phyloP scores from a whole-genome alignment of 2,329 filamentous ascomycete species.

The Trichoderma hamatum region DNA sequence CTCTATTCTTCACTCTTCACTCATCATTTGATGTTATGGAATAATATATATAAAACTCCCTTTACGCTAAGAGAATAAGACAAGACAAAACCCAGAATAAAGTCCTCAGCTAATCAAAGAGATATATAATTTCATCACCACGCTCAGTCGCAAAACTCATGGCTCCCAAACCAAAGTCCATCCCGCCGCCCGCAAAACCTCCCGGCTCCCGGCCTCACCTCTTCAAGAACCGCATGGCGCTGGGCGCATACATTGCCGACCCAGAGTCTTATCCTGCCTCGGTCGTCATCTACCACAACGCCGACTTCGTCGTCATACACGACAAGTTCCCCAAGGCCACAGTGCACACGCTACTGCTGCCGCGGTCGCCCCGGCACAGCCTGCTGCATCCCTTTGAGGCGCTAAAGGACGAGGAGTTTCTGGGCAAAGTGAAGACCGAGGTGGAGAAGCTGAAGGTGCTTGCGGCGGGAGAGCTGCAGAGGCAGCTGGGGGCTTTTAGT shows the following conservation, averaged over 20 bases:
- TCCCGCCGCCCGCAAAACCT: conserved; percentile 27
- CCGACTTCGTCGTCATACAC: conserved; percentile 73
- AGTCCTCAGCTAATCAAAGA: neutral
- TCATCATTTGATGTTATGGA: neutral
- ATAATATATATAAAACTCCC: neutral
- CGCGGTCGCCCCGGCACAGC: conserved; percentile 65
- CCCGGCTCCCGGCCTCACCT: conserved; percentile 34
- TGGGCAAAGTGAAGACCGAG: conserved; percentile 64
- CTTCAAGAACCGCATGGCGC: conserved; percentile 59
- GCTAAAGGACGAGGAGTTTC: conserved; percentile 71
- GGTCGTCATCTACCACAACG: conserved; percentile 66
- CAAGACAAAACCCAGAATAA: neutral
- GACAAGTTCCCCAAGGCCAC: conserved; percentile 86
- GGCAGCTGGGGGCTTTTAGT: conserved; percentile 67
- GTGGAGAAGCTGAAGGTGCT: conserved; percentile 62
- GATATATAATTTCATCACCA: conserved; percentile 23
- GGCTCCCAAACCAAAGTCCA: conserved; percentile 40
- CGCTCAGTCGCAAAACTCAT: conserved; percentile 43
- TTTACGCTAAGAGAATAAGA: neutral
- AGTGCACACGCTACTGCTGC: conserved; percentile 86
- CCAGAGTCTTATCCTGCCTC: conserved; percentile 64
- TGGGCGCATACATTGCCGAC: conserved; percentile 67
- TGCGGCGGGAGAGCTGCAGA: conserved; percentile 74
- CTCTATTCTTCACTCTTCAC: neutral
- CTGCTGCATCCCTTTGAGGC: conserved; percentile 75